Percentiles rank a stretch among this genome's conserved stretches.
These are phyloP conservation scores for Prosopis cineraria DNA, from an alignment of 306 rosid genomes.

Conservation along the genomic window DNA sequence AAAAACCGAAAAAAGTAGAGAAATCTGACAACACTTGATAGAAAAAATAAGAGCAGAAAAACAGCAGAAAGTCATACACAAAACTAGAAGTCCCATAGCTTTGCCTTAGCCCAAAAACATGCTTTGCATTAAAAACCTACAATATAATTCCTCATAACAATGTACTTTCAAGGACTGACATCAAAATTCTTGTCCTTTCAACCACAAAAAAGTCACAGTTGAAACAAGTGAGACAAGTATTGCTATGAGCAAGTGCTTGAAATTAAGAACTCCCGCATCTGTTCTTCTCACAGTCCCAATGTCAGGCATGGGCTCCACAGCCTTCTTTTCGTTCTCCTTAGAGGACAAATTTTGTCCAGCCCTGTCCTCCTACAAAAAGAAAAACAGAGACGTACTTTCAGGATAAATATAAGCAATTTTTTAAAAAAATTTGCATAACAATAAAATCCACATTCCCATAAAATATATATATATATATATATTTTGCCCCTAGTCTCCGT, in stretches of 20 bases:
- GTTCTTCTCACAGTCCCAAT: constrained; percentile 66
- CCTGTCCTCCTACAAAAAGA: constrained; percentile 45
- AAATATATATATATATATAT: too few species aligned
- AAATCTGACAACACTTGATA: not conserved
- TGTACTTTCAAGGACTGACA: constrained; percentile 13
- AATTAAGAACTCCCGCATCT: constrained; percentile 70
- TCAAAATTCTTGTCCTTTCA: constrained; percentile 39
- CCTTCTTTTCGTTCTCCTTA: constrained; percentile 33
- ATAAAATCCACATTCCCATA: too few species aligned
- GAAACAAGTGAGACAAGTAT: constrained; percentile 57
- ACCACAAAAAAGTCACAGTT: constrained; percentile 41
- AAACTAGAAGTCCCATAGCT: not conserved
- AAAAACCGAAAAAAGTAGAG: not conserved
- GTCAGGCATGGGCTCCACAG: constrained; percentile 42
- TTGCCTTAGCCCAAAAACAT: constrained; percentile 5
- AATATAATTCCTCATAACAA: not conserved
- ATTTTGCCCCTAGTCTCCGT: too few species aligned
- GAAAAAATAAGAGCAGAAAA: not conserved
- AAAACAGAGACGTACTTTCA: constrained; percentile 21
- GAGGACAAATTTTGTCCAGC: constrained; percentile 36
- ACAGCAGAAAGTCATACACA: not conserved
- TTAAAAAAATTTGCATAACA: too few species aligned
- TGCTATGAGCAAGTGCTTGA: constrained; percentile 51
- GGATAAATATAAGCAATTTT: too few species aligned
- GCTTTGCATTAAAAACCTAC: not conserved